These are phyloP conservation scores for Trichoderma simmonsii DNA, from an alignment of 2,329 filamentous ascomycete genomes.

Conservation along the genomic window DNA sequence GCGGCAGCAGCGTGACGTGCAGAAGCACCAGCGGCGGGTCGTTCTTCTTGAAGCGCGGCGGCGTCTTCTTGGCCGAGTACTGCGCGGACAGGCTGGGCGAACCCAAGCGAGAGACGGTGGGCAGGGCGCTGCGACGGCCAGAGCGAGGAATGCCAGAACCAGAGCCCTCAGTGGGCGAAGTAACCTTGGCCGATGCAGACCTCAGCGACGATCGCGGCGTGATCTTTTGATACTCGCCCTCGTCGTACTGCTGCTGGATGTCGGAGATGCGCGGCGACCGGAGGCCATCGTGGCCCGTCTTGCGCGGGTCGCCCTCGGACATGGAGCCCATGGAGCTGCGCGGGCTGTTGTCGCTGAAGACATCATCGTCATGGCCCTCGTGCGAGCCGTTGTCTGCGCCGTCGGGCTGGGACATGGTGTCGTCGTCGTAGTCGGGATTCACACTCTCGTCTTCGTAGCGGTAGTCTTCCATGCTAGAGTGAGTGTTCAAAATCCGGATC, in stretches of 20 bases:
- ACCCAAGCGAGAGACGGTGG: slow-evolving; percentile 55
- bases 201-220: slow-evolving; percentile 53
- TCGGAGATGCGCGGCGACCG: slow-evolving; percentile 48
- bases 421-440: not conserved
- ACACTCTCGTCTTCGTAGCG: slow-evolving; percentile 3
- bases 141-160: slow-evolving; percentile 61
- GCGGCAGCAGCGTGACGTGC: slow-evolving; percentile 72
- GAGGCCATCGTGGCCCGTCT: slow-evolving; percentile 28
- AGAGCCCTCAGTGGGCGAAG: not conserved
- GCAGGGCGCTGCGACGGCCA: slow-evolving; percentile 45
- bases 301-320: slow-evolving; percentile 34
- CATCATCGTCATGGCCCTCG: slow-evolving; percentile 52
- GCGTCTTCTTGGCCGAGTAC: slow-evolving; percentile 56
- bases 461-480: slow-evolving; percentile 25
- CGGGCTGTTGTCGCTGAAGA: slow-evolving; percentile 57
- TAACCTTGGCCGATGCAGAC: not conserved
- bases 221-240: slow-evolving; percentile 51
- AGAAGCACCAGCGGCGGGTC: slow-evolving; percentile 70
- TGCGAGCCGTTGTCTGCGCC: slow-evolving; percentile 48
- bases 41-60: slow-evolving; percentile 54
- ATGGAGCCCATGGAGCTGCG: slow-evolving; percentile 56
- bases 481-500: slow-evolving; percentile 48
- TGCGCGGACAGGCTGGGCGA: slow-evolving; percentile 52
- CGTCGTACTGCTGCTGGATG: slow-evolving; percentile 46
- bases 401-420: slow-evolving; percentile 11